Evolutionary conservation across 2,329 filamentous ascomycete genomes (phyloP).

Genomic region (Sporothrix sp.): DNA sequence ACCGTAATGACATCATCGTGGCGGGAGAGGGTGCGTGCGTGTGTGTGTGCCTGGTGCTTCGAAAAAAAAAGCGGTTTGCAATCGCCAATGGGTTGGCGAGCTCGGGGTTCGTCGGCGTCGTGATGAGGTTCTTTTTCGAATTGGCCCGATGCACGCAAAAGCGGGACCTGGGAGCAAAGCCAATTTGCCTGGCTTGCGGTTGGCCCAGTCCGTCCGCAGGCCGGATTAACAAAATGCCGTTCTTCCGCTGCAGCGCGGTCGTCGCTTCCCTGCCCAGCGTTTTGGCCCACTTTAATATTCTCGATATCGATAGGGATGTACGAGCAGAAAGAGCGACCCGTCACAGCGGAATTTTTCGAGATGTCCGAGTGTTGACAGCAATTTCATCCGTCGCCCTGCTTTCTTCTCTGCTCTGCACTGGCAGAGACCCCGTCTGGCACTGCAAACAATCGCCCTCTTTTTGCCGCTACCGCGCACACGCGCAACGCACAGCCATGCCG

Average conservation of each 20-base stretch:
- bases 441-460: neutral
- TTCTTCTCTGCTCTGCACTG: too few relatives aligned
- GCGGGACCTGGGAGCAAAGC: constrained; percentile 2
- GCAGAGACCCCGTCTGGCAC: too few relatives aligned
- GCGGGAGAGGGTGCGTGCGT: constrained; percentile 21
- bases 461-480: too few relatives aligned
- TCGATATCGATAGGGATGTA: constrained; percentile 7
- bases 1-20: constrained; percentile 39
- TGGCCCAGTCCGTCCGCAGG: constrained; percentile 4
- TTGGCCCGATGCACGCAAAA: neutral
- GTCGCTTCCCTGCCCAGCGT: neutral
- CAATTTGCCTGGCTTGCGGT: constrained; percentile 13
- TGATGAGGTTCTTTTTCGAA: constrained; percentile 8
- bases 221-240: constrained; percentile 7
- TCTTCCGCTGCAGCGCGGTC: neutral
- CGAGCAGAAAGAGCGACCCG: neutral
- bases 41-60: neutral
- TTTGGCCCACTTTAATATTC: neutral
- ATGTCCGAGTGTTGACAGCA: too few relatives aligned
- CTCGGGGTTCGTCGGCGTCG: neutral
- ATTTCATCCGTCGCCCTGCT: too few relatives aligned
- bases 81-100: too few relatives aligned
- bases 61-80: too few relatives aligned
- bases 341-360: neutral
- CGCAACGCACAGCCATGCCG: constrained; percentile 7